Conservation (phyloP, 73 alveolate genomes). For the Paramecium tetraurelia region DNA sequence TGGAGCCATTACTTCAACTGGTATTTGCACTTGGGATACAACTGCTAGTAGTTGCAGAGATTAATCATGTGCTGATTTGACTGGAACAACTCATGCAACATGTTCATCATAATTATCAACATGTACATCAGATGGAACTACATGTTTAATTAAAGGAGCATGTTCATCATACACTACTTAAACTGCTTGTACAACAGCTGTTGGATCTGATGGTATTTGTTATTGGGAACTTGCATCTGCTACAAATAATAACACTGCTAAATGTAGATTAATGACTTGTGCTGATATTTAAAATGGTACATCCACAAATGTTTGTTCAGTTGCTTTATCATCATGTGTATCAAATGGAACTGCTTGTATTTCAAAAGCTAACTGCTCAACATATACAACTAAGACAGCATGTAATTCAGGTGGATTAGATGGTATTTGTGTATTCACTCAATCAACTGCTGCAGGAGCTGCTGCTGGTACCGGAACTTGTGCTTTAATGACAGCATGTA, state of each 20-base stretch:
- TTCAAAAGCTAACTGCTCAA: background rate
- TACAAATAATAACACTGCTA: background rate
- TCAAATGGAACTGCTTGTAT: constrained; percentile 24
- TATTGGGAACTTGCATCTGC: background rate
- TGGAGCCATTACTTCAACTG: constrained; percentile 3
- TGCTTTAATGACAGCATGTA: background rate
- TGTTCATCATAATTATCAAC: background rate
- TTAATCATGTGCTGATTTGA: background rate
- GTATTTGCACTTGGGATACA: constrained; percentile 27
- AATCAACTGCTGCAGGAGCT: background rate
- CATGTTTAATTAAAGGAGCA: no score
- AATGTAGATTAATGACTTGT: background rate
- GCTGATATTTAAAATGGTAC: background rate
- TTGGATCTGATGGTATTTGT: constrained; percentile 1
- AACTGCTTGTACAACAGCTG: background rate
- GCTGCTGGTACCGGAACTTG: constrained; percentile 1
- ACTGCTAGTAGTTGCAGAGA: background rate
- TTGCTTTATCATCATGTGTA: background rate
- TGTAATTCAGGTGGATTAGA: constrained; percentile 28
- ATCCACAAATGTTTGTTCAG: background rate
- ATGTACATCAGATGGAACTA: background rate
- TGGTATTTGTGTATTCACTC: constrained; percentile 14
- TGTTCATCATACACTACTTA: no score
- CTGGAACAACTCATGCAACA: background rate
- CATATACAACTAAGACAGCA: background rate